Evolutionary conservation across 495 filamentous ascomycete genomes (phyloP).

Genomic region (Penicillium ucsense): DNA sequence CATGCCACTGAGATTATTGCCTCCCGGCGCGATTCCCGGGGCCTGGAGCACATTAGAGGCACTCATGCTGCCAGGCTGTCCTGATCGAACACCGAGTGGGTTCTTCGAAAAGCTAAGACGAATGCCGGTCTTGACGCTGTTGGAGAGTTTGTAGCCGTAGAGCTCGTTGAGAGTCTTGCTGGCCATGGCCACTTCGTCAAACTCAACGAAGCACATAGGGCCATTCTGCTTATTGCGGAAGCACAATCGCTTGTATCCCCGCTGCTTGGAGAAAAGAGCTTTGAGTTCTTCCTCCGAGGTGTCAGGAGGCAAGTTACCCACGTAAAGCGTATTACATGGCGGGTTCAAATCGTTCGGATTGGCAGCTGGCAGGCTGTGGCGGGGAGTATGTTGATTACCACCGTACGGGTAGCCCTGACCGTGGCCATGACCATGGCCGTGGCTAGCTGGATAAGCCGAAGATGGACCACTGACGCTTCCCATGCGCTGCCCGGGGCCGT

Average conservation of each 20-base stretch:
- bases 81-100: constrained; percentile 82
- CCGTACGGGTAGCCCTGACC: constrained; percentile 45
- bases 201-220: constrained; percentile 99
- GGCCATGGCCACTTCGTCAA: constrained; percentile 88
- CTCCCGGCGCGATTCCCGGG: constrained; percentile 35
- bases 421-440: constrained; percentile 30
- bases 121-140: constrained; percentile 92
- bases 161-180: constrained; percentile 89
- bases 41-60: constrained; percentile 40
- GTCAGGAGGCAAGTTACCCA: constrained; percentile 89
- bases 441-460: constrained; percentile 51
- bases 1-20: constrained; percentile 45
- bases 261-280: constrained; percentile 85
- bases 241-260: constrained; percentile 91
- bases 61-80: constrained; percentile 50
- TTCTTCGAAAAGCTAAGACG: constrained; percentile 99
- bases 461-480: constrained; percentile 41
- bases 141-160: constrained; percentile 81
- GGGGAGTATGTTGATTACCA: constrained; percentile 46
- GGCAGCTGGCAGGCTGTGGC: constrained; percentile 72
- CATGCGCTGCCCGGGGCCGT: constrained; percentile 24
- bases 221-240: constrained; percentile 98
- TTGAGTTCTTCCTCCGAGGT: constrained; percentile 96
- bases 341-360: constrained; percentile 97
- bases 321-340: constrained; percentile 96